Base-by-base conservation (phyloP, 1,284 basidiomycete species). In the Moesziomyces sp. region DNA sequence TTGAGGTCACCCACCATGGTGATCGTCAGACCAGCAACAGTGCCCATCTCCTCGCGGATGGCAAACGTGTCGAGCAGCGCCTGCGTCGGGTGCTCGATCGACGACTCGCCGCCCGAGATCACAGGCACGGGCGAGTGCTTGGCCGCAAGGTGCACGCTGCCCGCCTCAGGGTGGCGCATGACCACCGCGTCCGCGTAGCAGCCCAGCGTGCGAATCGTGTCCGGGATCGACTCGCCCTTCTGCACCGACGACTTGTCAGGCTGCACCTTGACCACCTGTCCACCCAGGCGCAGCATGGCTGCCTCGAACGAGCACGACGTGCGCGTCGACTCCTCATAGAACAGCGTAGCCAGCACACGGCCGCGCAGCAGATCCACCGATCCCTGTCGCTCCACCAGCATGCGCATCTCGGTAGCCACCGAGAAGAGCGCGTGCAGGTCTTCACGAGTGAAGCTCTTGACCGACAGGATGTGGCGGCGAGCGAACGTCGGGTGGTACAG, bases 211-310 rank as follows among this genome's bases (percentile, higher is more conserved):
- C 97, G 89, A 80, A 99, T 89, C 0, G 97, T 99, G 85, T 99
- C 97, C 6, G 92, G 89, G 28, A 99, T 87, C 5, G 90, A 92
- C 87, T 99, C 97, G 58, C 97, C 97, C 87, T 99, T 99, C 76
- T 89, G 87, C 38, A 97, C 93, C 1, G 94, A 97, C 9, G 94
- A 96, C 11, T 88, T 88, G 57, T 93, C 92, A 3, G 90, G 89
- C 52, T 89, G 89, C 50, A 99, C 89, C 67, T 91, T 89, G 28
- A 98, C 91, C 45, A 99, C 96, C 81, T 96, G 90, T 43, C 97
- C 97, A 52, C 97, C 97, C 78, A 94, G 93, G 54, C 97, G 90
- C 85, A 96, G 94, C 97, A 99, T 99, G 14, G 97, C 97, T 9
- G 96, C 92, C 85, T 99, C 96, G 83, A 99, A 99, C n/a, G 96